Base-by-base conservation (phyloP, 176 grass and related monocot species). In the Ampelocalamus luodianensis region DNA sequence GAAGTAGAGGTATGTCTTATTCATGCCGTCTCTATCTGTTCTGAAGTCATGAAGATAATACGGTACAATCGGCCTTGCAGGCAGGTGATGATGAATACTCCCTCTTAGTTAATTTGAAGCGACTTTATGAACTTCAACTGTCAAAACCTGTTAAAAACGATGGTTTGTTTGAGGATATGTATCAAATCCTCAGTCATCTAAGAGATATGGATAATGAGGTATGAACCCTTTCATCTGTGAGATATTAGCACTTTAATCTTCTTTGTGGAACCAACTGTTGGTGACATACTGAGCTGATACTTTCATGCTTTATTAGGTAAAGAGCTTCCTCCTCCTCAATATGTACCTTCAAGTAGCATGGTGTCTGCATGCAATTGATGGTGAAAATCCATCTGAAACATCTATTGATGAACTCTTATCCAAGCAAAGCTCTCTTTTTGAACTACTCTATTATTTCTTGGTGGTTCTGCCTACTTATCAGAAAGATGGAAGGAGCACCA, bases 81-180 rank as follows among this genome's bases (percentile, higher is more conserved):
- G 91, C 93, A 60, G 96, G 96, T 46, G 96, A 93, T 79, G 96
- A 98, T 95, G 96, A 98, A 85, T 98, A 98, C 85, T 95, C 96
- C 20, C 93, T 98, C 87, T 85, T 98, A 88, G 96, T 98, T 73
- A 98, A 98, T 87, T 88, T 98, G 83, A 98, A 98, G 70, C 60
- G 96, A 53, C 80, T 98, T 83, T 93, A 98, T 83, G 96, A 95
- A 89, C 88, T 98, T 87, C 96, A 95, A 63, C 74, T 98, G 69
- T 89, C 89, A 78, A 98, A 94, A 87, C 48, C 83, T 87, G 85
- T 98, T 48, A 74, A 77, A 39, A 86, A 80, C 73, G 88, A 95
- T 79, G 86, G 83, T 86, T 92, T 98, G 86, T 98, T 90, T 79
- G 91, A 90, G 51, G 93, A 95, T 85, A 92, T 98, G 93, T 82